phyloP scores from a whole-genome alignment of 305 asterid genomes.

The Ilex paraguariensis region DNA sequence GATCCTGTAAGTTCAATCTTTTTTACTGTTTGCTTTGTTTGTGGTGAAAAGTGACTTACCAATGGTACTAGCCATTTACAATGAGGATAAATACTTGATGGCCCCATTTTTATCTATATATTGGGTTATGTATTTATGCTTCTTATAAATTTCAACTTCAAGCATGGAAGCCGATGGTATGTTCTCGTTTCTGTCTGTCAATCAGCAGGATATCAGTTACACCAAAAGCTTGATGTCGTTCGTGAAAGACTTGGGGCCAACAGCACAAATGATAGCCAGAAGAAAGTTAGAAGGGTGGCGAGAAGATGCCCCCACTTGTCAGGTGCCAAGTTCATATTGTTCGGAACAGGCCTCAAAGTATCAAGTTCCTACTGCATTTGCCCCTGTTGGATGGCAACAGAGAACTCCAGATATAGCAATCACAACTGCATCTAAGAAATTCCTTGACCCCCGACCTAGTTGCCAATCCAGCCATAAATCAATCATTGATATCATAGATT shows the following conservation, averaged over 20 bases:
- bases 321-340: neutral
- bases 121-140: too few species aligned
- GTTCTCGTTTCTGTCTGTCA: conserved; percentile 20
- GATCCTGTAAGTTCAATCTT: too few species aligned
- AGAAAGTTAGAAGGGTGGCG: conserved; percentile 33
- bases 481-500: conserved; percentile 12
- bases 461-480: conserved; percentile 13
- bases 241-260: conserved; percentile 62
- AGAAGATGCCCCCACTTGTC: conserved; percentile 8
- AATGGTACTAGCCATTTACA: too few species aligned
- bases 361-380: conserved; percentile 18
- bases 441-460: conserved; percentile 25
- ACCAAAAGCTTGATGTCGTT: conserved; percentile 52
- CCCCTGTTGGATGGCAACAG: neutral
- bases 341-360: conserved; percentile 5
- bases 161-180: neutral
- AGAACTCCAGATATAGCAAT: neutral
- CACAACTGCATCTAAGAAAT: conserved; percentile 18
- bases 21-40: too few species aligned
- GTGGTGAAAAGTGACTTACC: too few species aligned
- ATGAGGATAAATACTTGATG: too few species aligned
- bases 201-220: conserved; percentile 39
- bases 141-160: too few species aligned
- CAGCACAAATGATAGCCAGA: conserved; percentile 53
- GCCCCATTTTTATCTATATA: too few species aligned